Percentiles rank a stretch among this genome's conserved stretches.
Evolutionary conservation across 129 eudicot genomes (phyloP).

Genomic region (Arctium minus): DNA sequence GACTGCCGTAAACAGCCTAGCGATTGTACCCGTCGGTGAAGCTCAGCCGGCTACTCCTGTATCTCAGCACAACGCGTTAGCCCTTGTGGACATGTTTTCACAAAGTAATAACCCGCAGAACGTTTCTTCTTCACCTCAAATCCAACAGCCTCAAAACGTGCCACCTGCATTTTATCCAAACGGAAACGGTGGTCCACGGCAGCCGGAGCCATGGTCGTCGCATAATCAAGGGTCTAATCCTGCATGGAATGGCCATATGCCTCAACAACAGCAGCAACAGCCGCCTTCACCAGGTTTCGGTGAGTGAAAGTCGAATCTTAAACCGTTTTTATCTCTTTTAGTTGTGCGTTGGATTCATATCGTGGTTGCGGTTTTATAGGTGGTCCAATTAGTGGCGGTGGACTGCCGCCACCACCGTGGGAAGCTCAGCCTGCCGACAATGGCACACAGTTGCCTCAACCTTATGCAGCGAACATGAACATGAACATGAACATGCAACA

Average conservation of each 20-base stretch:
- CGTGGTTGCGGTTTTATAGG: conserved; percentile 32
- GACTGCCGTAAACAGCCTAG: conserved; percentile 47
- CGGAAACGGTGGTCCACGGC: conserved; percentile 42
- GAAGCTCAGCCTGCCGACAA: conserved; percentile 60
- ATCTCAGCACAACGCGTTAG: conserved; percentile 65
- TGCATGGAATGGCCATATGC: conserved; percentile 58
- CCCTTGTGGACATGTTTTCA: conserved; percentile 68
- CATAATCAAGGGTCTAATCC: conserved; percentile 45
- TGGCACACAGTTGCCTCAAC: conserved; percentile 35
- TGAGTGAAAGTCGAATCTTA: conserved; percentile 15
- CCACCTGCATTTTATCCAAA: conserved; percentile 41
- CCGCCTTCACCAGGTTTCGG: conserved; percentile 62
- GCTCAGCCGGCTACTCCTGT: conserved; percentile 59
- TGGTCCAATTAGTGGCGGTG: conserved; percentile 40
- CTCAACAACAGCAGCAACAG: conserved; percentile 59
- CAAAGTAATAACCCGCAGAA: conserved; percentile 35
- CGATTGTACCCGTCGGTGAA: conserved; percentile 71
- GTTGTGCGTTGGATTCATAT: neutral
- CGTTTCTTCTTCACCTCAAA: conserved; percentile 40
- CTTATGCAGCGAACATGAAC: conserved; percentile 6
- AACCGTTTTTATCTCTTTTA: no score
- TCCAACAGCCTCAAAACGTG: conserved; percentile 39
- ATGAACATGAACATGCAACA: conserved; percentile 17
- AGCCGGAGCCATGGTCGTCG: conserved; percentile 34
- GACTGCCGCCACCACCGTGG: conserved; percentile 96